Base-by-base conservation (phyloP, 768 basidiomycete species). In the Rhizopogon vinicolor region DNA sequence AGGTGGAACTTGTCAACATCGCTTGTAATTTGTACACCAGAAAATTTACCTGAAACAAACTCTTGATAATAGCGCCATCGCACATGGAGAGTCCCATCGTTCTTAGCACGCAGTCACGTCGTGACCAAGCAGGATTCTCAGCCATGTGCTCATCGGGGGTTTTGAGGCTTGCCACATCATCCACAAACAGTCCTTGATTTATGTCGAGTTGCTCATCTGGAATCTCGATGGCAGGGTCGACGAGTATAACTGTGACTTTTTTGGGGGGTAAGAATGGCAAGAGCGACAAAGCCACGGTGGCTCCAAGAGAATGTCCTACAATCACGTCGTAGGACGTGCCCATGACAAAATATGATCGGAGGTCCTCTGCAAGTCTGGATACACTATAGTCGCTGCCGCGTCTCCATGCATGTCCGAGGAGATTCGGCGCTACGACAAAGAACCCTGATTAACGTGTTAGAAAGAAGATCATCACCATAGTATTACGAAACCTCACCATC, bases 291-390 rank as follows among this genome's bases (percentile, higher is more conserved):
- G 37, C 13, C 9, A 57, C 51, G 14, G 61, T 16, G 31, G 43
- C 54, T 13, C 63, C 62, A n/a, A 63, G 42, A 9, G 62, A 63
- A 44, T 61, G 62, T n/a, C 62, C 62, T 7, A 63, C 56, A 54
- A 61, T 56, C 53, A 61, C 29, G n/a, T 61, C 62, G 35, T 54
- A 58, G 22, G 28, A 29, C 16, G 16, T 44, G 22, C 16, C 46
- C 16, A n/a, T 12, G 29, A 42, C 42, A 13, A 63, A 59, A 39
- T 59, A 60, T 7, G 62, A 51, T 9, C 35, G 51, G 7, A 58
- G 58, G 18, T 63, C 56, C 39, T 60, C 44, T 7, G 46, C 44
- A 4, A 63, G 52, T 2, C 50, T 45, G 31, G 45, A 28, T 16
- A 55, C 44, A 28, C 41, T 51, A 41, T 58, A 58, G 45, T 55